Conservation (phyloP, 495 filamentous ascomycete species). For the Tuber aestivum region DNA sequence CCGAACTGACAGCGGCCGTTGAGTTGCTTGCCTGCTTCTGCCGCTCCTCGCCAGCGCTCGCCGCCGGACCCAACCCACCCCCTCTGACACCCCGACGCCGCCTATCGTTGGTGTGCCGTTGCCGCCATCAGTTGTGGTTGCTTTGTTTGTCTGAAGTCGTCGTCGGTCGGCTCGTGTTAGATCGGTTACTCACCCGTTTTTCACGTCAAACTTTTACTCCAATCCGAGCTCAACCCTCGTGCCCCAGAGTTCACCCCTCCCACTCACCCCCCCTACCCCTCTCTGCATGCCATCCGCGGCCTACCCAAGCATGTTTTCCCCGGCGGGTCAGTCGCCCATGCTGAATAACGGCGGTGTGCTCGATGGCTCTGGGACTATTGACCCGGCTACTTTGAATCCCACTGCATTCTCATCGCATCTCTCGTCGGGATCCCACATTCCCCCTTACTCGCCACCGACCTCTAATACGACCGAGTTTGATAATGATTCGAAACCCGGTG, state of each 20-base stretch:
- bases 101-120: conserved; percentile 28
- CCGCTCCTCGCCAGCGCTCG: conserved; percentile 26
- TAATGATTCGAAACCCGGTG: conserved; percentile 44
- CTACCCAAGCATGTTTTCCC: conserved; percentile 35
- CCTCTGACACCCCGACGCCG: conserved; percentile 22
- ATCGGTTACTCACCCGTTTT: conserved; percentile 31
- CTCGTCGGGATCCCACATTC: conserved; percentile 18
- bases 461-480: conserved; percentile 39
- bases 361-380: conserved; percentile 72
- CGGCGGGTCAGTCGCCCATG: conserved; percentile 36
- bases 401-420: conserved; percentile 33
- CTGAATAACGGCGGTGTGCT: conserved; percentile 61
- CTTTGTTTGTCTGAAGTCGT: conserved; percentile 21
- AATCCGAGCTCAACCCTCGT: conserved; percentile 37
- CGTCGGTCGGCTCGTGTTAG: conserved; percentile 26
- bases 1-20: conserved; percentile 36
- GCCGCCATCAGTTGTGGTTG: conserved; percentile 16
- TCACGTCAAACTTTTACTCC: conserved; percentile 39
- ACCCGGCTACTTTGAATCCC: conserved; percentile 59
- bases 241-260: conserved; percentile 24
- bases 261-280: conserved; percentile 34
- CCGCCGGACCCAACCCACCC: conserved; percentile 26
- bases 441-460: conserved; percentile 39
- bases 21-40: conserved; percentile 31
- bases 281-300: conserved; percentile 40